Conservation (phyloP, 805 yeast species). For the Myxozyma vanderwaltii region DNA sequence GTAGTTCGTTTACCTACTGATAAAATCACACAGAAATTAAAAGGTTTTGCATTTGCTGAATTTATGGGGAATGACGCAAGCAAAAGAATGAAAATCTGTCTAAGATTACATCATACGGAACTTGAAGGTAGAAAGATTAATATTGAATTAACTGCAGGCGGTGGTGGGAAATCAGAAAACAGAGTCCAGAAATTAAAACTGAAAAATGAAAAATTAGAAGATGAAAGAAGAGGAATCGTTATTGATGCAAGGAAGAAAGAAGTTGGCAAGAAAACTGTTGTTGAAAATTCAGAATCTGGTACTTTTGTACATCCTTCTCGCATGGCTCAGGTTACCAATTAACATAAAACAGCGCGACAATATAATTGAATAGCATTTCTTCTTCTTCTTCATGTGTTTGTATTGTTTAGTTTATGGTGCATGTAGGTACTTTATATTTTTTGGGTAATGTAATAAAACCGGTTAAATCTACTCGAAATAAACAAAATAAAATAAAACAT, state of each 20-base stretch:
- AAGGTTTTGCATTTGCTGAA: conserved; percentile 91
- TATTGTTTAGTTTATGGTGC: neutral
- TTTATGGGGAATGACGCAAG: conserved; percentile 72
- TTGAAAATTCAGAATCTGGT: neutral
- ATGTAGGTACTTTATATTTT: neutral
- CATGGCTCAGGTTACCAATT: conserved; percentile 50
- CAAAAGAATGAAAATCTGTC: conserved; percentile 78
- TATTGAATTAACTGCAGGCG: conserved; percentile 96
- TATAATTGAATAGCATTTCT: conserved; percentile 1
- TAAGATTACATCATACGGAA: conserved; percentile 76
- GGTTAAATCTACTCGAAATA: neutral
- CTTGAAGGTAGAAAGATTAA: conserved; percentile 78
- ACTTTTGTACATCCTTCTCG: conserved; percentile 62
- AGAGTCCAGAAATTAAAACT: conserved; percentile 63
- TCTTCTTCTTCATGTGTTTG: neutral
- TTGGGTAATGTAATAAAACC: neutral
- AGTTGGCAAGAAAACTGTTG: conserved; percentile 27
- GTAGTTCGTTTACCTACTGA: conserved; percentile 75
- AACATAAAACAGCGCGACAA: neutral
- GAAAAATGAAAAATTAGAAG: conserved; percentile 74
- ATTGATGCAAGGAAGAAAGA: conserved; percentile 42
- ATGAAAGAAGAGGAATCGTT: conserved; percentile 63
- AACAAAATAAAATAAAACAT: neutral
- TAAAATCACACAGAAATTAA: conserved; percentile 40
- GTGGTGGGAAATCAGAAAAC: conserved; percentile 74